Base-by-base conservation (phyloP, 805 yeast genomes). In the baker's yeast (Saccharomyces cerevisiae) region DNA sequence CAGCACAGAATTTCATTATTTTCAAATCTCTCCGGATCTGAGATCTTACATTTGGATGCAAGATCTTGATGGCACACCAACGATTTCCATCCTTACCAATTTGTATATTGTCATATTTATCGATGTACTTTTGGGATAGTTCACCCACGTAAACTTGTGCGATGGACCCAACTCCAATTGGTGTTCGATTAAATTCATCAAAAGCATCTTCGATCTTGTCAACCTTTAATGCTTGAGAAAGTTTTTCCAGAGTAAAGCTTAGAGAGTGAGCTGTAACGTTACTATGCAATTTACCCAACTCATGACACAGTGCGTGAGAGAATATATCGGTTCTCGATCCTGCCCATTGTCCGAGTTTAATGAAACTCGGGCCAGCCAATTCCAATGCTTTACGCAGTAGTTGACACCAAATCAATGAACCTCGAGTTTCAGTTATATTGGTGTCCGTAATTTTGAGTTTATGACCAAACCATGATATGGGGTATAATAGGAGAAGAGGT, bases 331-430 rank as follows among this genome's bases (percentile, higher is more conserved):
- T 88, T 69, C 99, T 80, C 10, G 96, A 87, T 2, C 97, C 97
- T 0, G 99, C 99, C 99, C 99, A 94, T 73, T 94, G 99, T 3
- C 98, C 99, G 54, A 94, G 78, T 69, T 89, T 87, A 54, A 87
- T 83, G 67, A 87, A 94, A 3, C 96, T 85, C 2, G 98, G 96
- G 0, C 99, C 99, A 0, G 96, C 97, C 17, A 74, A 57, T 69
- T 92, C 96, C 55, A 94, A 81, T 0, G 85, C 73, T 66, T 79
- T 69, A 50, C 89, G 76, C 22, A 92, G 71, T 49, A 82, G 70
- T 52, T 71, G 70, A 69, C 79, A 91, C 97, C 97, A 92, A 22
- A 82, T 46, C 21, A 77, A 61, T 1, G 87, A 79, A 0, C 96
- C 96, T 2, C 77, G 64, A 32, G 84, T 75, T 22, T 78, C 81